Conservation (phyloP, 208 protist species). For the Trypanosoma rangeli region DNA sequence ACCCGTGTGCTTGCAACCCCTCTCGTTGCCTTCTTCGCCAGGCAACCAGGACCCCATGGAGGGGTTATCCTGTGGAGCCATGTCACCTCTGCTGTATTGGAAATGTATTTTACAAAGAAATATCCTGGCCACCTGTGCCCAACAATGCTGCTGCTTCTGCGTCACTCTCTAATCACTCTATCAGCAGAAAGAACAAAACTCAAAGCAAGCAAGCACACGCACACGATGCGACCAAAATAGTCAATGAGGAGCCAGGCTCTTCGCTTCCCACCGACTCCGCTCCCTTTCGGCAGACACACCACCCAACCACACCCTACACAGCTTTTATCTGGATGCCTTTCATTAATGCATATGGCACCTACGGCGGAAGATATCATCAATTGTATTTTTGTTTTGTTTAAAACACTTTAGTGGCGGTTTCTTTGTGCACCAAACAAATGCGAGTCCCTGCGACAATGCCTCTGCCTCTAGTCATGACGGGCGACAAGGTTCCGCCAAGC, state of each 20-base stretch:
- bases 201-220: neutral
- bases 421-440: conserved; percentile 12
- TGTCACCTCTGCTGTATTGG: neutral
- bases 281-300: neutral
- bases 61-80: neutral
- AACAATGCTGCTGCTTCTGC: neutral
- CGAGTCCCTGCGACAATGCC: neutral
- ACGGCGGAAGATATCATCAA: neutral
- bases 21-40: neutral
- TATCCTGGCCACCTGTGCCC: neutral
- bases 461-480: neutral
- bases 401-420: conserved; percentile 14
- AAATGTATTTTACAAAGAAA: neutral
- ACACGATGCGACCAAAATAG: neutral
- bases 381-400: too few species aligned
- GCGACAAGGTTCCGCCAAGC: neutral
- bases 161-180: neutral
- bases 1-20: neutral
- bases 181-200: neutral
- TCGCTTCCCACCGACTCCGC: neutral
- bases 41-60: neutral
- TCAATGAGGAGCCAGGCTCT: neutral
- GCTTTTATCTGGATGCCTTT: neutral
- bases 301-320: neutral
- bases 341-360: neutral